Evolutionary conservation across 1,284 basidiomycete genomes (phyloP), one percentile per base, ranked within the genome.

Genomic region (Boletus sp.): DNA sequence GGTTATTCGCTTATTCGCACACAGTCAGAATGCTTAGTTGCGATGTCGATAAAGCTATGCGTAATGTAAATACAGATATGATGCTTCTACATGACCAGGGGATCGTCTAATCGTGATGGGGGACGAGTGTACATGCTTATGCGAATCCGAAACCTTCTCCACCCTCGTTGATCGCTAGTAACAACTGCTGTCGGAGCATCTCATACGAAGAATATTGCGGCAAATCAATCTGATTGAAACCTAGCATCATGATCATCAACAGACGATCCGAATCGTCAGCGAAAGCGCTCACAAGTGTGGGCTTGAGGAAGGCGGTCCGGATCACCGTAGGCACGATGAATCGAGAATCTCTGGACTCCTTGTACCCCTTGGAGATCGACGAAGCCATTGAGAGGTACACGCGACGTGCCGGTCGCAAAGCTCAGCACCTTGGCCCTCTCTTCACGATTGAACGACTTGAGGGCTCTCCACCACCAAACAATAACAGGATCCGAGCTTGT

Each of bases 391-490:
- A 98, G 78, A 13, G 96, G 96, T 0, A 99, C 96, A 48, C 94
- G 83, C 29, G 93, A 94, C 1, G 94, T 93, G 57, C 80, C 94
- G 2, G 96, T 97, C 29, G 94, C 94, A 70, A 99, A 99, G 73
- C 96, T 96, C 56, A 95, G 74, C 47, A 94, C 89, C 66, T 97
- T 95, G 16, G 94, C 94, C 50, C 94, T 80, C 69, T 99, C 94
- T 59, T 97, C 94, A 44, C 95, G 90, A 59, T 92, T 94, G 74
- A 98, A 98, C 12, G 91, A 94, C 67, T 98, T 94, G 42, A 99
- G 81, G 2, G 95, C 94, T 57, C 96, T 82, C 96, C 96, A 99
- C 88, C 94, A 98, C 94, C 95, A 99, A 27, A 92, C 86, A 51
- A 99, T 91, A 61, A 95, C 92, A 3, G 94, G 90, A 68, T 99